Percentiles rank a stretch among this genome's conserved stretches.
These are phyloP conservation scores for Taiwanofungus camphoratus DNA, from an alignment of 1,284 basidiomycete genomes.

Conservation along the genomic window DNA sequence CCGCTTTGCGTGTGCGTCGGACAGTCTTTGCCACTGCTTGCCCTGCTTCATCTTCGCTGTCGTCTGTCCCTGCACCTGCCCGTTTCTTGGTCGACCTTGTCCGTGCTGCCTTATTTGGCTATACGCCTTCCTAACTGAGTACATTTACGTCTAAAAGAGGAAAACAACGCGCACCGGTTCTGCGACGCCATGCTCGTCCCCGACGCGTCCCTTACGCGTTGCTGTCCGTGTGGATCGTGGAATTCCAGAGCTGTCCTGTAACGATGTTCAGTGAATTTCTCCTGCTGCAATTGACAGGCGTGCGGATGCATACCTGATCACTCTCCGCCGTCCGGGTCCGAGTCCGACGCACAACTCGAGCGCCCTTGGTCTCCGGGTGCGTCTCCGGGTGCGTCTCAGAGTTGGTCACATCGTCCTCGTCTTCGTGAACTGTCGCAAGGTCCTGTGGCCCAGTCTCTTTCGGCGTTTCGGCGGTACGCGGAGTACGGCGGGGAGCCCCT, in stretches of 20 bases:
- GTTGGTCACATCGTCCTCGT: too few species aligned
- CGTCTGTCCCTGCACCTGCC: constrained; percentile 2
- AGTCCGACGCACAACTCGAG: constrained; percentile 9
- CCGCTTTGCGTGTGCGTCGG: constrained; percentile 3
- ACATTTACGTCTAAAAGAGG: neutral
- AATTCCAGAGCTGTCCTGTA: neutral
- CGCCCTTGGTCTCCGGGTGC: constrained; percentile 9
- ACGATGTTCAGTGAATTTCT: too few species aligned
- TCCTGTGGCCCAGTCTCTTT: neutral
- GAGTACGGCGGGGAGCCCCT: constrained; percentile 12
- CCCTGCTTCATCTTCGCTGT: constrained; percentile 6
- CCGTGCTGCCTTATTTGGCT: constrained; percentile 3
- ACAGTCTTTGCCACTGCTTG: constrained; percentile 5
- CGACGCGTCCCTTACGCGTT: too few species aligned
- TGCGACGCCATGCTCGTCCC: too few species aligned
- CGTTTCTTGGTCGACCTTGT: neutral
- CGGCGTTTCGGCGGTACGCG: constrained; percentile 5
- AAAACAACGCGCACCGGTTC: neutral
- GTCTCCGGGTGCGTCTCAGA: neutral
- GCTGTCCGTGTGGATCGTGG: neutral
- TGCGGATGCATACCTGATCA: constrained; percentile 4
- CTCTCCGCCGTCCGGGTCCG: constrained; percentile 8
- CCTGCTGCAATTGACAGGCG: neutral
- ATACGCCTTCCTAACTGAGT: too few species aligned
- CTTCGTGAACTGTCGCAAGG: constrained; percentile 1